Evolutionary conservation across 2,329 filamentous ascomycete species (phyloP).

Genomic region (Fusarium globosum): DNA sequence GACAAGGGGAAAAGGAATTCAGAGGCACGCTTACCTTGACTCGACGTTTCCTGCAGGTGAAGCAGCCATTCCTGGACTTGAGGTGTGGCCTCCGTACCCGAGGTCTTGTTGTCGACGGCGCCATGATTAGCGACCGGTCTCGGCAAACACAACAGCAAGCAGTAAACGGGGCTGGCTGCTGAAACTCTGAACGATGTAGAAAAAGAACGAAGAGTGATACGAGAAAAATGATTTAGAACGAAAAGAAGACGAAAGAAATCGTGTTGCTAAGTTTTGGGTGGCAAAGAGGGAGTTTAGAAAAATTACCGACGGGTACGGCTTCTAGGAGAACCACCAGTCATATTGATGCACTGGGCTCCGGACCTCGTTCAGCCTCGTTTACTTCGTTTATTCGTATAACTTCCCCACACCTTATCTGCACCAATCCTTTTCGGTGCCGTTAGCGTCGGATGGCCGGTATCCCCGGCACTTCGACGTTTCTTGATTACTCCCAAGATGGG

Average conservation of each 20-base stretch:
- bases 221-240: fast-evolving
- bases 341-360: fast-evolving
- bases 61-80: background rate
- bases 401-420: fast-evolving
- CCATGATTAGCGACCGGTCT: background rate
- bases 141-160: fast-evolving
- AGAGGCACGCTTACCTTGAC: background rate
- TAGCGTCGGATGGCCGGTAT: fast-evolving
- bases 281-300: background rate
- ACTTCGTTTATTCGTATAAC: background rate
- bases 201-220: background rate
- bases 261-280: fast-evolving
- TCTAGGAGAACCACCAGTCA: background rate
- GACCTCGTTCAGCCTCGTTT: background rate
- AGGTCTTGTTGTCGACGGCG: background rate
- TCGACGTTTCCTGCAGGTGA: background rate
- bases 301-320: background rate
- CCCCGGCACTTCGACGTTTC: too few species aligned
- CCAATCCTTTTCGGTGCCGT: background rate
- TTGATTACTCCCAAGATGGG: background rate
- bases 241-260: background rate
- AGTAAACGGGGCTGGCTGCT: background rate
- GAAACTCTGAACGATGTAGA: fast-evolving
- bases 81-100: background rate
- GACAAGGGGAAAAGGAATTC: fast-evolving